These are phyloP conservation scores for Dictyostelium purpureum DNA, from an alignment of 78 protist species.

Conservation along the genomic window DNA sequence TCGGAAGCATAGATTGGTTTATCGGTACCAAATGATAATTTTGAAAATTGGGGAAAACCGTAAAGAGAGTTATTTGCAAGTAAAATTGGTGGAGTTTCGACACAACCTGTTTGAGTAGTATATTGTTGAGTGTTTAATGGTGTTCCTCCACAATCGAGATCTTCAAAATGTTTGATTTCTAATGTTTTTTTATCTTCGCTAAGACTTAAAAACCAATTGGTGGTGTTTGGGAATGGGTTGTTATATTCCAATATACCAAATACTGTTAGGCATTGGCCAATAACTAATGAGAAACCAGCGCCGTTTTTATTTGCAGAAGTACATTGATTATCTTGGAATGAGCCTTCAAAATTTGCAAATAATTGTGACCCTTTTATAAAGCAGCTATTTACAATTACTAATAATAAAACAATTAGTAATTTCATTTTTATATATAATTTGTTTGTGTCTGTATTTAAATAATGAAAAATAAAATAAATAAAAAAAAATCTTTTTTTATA, in stretches of 20 bases:
- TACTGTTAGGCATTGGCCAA: background rate
- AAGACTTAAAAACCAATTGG: background rate
- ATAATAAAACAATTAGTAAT: background rate
- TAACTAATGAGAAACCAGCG: background rate
- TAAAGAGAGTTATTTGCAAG: background rate
- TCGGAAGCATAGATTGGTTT: background rate
- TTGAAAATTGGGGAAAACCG: background rate
- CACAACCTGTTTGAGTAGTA: background rate
- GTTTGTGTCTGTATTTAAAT: no score
- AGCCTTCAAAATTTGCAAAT: background rate
- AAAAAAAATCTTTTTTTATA: no score
- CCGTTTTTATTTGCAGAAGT: background rate
- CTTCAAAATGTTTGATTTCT: background rate
- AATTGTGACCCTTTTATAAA: background rate
- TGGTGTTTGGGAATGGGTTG: background rate
- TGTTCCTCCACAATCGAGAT: background rate
- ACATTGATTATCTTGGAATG: background rate
- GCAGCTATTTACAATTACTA: background rate
- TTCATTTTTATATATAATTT: constrained; percentile 1
- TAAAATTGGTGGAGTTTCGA: background rate
- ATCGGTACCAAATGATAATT: background rate
- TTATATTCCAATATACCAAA: background rate
- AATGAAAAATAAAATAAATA: no score
- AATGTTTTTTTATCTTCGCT: background rate
- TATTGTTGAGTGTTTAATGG: background rate